Conservation (phyloP, 345 rosid species). For the Arabidopsis suecica region DNA sequence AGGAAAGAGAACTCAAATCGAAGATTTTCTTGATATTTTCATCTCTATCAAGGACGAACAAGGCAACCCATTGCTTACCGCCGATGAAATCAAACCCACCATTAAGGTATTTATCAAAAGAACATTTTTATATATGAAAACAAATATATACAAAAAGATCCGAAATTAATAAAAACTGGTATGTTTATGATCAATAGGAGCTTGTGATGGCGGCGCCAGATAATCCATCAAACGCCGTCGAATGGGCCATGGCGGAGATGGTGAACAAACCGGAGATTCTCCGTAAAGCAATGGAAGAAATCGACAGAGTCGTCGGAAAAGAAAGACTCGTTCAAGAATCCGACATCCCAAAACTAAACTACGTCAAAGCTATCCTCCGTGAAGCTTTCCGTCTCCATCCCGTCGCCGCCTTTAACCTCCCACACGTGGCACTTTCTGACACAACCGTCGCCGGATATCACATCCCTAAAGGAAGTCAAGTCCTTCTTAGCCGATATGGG, state of each 20-base stretch:
- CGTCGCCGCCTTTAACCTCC: conserved; percentile 50
- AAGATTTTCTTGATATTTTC: conserved; percentile 50
- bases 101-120: conserved; percentile 40
- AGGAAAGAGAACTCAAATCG: conserved; percentile 45
- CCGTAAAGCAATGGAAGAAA: conserved; percentile 47
- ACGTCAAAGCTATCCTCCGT: conserved; percentile 46
- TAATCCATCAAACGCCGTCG: conserved; percentile 51
- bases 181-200: conserved; percentile 36
- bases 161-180: not conserved
- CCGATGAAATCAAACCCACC: conserved; percentile 50
- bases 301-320: conserved; percentile 49
- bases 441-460: conserved; percentile 49
- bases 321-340: conserved; percentile 52
- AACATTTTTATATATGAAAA: not conserved
- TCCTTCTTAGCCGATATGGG: conserved; percentile 43
- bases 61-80: conserved; percentile 47
- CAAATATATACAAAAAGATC: not conserved
- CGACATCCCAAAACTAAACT: conserved; percentile 48
- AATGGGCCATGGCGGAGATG: conserved; percentile 52
- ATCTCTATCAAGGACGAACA: conserved; percentile 45
- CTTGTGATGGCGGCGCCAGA: conserved; percentile 51
- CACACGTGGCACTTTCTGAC: conserved; percentile 49
- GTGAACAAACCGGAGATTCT: conserved; percentile 46
- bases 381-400: conserved; percentile 52
- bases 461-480: conserved; percentile 51